A percentile compares a stretch with the other conserved stretches of the same genome.
phyloP scores from a whole-genome alignment of 2,329 filamentous ascomycete genomes.

The Biscogniauxia mediterranea region DNA sequence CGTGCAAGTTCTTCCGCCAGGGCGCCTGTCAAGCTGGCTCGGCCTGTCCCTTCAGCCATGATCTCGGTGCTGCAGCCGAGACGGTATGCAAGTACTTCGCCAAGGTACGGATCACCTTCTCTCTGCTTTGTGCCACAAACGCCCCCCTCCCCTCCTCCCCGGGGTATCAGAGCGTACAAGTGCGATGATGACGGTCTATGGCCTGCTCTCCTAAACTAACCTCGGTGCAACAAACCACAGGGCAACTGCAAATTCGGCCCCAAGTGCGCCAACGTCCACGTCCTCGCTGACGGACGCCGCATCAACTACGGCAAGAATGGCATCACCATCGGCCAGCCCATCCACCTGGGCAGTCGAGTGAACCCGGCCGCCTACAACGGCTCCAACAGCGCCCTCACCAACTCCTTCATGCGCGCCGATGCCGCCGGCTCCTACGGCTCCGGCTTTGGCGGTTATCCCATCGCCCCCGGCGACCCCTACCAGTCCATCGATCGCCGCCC shows the following conservation, averaged over 20 bases:
- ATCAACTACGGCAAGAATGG: constrained; percentile 77
- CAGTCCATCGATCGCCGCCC: constrained; percentile 48
- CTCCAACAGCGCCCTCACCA: constrained; percentile 69
- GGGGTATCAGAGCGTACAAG: constrained; percentile 3
- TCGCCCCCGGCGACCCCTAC: constrained; percentile 40
- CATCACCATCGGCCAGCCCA: constrained; percentile 60
- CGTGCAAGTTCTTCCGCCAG: constrained; percentile 99
- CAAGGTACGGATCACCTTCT: constrained; percentile 63
- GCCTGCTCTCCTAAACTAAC: constrained; percentile 10
- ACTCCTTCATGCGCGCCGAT: constrained; percentile 65
- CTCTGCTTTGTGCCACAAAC: constrained; percentile 1
- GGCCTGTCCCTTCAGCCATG: constrained; percentile 95
- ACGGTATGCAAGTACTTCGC: constrained; percentile 98
- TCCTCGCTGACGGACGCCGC: constrained; percentile 87
- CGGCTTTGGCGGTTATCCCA: constrained; percentile 40
- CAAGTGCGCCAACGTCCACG: constrained; percentile 95
- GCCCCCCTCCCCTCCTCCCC: too few species aligned
- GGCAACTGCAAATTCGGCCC: constrained; percentile 99
- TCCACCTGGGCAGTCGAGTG: constrained; percentile 65
- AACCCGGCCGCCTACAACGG: constrained; percentile 60
- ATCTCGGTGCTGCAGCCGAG: constrained; percentile 78
- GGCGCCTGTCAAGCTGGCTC: constrained; percentile 94
- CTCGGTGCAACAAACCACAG: constrained; percentile 45
- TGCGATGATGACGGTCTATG: constrained; percentile 5
- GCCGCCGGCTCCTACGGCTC: constrained; percentile 47